These are phyloP conservation scores for Scedosporium boydii DNA, from an alignment of 2,329 filamentous ascomycete genomes.

Conservation along the genomic window DNA sequence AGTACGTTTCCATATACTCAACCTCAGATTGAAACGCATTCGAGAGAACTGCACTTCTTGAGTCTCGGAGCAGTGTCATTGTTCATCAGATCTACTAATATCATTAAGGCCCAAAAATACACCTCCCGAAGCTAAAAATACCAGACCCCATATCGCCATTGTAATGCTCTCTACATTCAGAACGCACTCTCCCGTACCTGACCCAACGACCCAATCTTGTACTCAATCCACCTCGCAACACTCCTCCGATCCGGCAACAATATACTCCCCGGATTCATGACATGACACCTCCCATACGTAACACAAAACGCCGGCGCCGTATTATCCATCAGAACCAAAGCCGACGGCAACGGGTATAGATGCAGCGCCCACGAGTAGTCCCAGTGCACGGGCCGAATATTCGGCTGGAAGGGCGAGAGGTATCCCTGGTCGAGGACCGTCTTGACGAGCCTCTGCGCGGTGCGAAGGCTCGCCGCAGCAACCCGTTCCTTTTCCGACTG, in stretches of 20 bases:
- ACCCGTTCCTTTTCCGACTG: conserved; percentile 7
- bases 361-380: conserved; percentile 69
- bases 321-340: conserved; percentile 72
- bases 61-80: too few relatives aligned
- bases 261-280: conserved; percentile 82
- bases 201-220: conserved; percentile 58
- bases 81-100: too few relatives aligned
- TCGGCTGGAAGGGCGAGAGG: conserved; percentile 76
- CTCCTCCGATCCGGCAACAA: conserved; percentile 60
- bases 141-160: neutral
- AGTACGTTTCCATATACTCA: too few relatives aligned
- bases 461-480: conserved; percentile 33
- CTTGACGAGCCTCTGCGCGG: conserved; percentile 73
- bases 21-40: too few relatives aligned
- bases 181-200: conserved; percentile 54
- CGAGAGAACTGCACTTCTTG: too few relatives aligned
- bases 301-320: conserved; percentile 75
- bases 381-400: conserved; percentile 77
- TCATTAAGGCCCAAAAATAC: too few relatives aligned
- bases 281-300: conserved; percentile 91
- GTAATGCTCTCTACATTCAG: conserved; percentile 18
- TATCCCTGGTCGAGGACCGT: conserved; percentile 86
- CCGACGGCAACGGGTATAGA: conserved; percentile 80
- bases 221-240: conserved; percentile 79
- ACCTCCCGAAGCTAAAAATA: too few relatives aligned